phyloP scores from a whole-genome alignment of 352 stramenopile genomes.

The Phytophthora cactorum region DNA sequence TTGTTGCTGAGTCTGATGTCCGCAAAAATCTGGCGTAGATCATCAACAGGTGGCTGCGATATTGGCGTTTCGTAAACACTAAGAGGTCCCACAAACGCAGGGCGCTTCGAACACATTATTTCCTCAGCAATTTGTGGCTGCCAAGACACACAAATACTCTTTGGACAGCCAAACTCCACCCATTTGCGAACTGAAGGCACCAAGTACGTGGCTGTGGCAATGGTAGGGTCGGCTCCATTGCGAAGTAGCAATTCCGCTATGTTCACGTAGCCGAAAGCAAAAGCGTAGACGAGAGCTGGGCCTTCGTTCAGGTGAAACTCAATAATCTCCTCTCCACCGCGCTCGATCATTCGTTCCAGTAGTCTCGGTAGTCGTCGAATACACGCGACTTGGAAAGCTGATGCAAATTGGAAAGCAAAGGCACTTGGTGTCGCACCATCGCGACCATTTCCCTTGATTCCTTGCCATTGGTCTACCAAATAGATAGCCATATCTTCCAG shows the following conservation, averaged over 20 bases:
- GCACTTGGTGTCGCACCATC: constrained; percentile 38
- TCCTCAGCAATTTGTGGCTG: background rate
- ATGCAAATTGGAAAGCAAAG: constrained; percentile 76
- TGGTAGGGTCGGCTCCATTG: constrained; percentile 54
- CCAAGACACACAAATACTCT: constrained; percentile 38
- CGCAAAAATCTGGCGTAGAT: constrained; percentile 30
- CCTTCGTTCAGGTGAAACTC: constrained; percentile 71
- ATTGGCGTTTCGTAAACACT: constrained; percentile 27
- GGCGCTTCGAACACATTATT: background rate
- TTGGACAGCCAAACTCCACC: constrained; percentile 56
- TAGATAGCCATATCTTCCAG: constrained; percentile 69
- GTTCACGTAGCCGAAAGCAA: constrained; percentile 63
- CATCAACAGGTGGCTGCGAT: constrained; percentile 26
- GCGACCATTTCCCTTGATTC: constrained; percentile 45
- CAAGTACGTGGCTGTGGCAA: constrained; percentile 52
- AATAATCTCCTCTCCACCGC: constrained; percentile 61
- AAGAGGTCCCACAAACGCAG: constrained; percentile 40
- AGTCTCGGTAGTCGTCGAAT: constrained; percentile 54
- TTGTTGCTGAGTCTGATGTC: constrained; percentile 6
- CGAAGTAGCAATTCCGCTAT: constrained; percentile 39
- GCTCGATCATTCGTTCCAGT: constrained; percentile 56
- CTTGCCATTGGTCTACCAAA: constrained; percentile 58
- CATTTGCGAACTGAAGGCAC: constrained; percentile 70
- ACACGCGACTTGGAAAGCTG: constrained; percentile 66
- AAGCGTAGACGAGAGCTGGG: constrained; percentile 60